Base-by-base conservation (phyloP, 75 land plant genomes). In the Selaginella tamariscina region DNA sequence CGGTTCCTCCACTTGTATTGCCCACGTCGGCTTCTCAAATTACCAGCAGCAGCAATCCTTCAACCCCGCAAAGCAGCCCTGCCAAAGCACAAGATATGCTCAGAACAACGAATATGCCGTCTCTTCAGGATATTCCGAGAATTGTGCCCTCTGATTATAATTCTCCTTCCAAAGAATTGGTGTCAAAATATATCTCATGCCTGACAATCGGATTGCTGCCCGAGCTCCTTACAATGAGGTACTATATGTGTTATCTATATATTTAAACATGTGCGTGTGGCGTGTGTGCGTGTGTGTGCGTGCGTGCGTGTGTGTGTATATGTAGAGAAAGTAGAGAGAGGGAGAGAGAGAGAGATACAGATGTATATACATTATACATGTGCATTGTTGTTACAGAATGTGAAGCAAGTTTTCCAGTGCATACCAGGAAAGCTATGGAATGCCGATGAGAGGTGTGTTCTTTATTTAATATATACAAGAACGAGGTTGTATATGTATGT, bases 371-470 rank as follows among this genome's bases (percentile, higher is more conserved):
- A n/a, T n/a, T n/a, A n/a, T n/a, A n/a, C 49, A 5, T 15, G 5
- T 39, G 49, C 5, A 65, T 24, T 29, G 15, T 32, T 71, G 21
- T 56, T 68, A 54, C 65, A 76, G 78, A 67, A 62, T 32, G 65
- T 76, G 26, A 76, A 76, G 70, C 71, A 67, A 33, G 78, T 74
- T 33, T 76, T 73, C 65, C 78, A 76, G 67, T 71, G 74, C 9
- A 69, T 76, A 26, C 24, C 74, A 30, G 78, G 78, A 68, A 76
- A 73, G 68, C 23, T 57, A 56, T 76, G 78, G 78, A 72, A 76
- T 66, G 70, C 27, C 24, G 78, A 67, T 56, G 78, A 71, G 56
- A 76, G 78, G 78, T 76, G 26, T 56, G 27, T 26, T n/a, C n/a
- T n/a, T n/a, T n/a, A n/a, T n/a, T n/a, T n/a, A n/a, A n/a, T n/a